These are phyloP conservation scores for Globisporangium perplexum DNA, from an alignment of 352 stramenopile genomes.

Conservation along the genomic window DNA sequence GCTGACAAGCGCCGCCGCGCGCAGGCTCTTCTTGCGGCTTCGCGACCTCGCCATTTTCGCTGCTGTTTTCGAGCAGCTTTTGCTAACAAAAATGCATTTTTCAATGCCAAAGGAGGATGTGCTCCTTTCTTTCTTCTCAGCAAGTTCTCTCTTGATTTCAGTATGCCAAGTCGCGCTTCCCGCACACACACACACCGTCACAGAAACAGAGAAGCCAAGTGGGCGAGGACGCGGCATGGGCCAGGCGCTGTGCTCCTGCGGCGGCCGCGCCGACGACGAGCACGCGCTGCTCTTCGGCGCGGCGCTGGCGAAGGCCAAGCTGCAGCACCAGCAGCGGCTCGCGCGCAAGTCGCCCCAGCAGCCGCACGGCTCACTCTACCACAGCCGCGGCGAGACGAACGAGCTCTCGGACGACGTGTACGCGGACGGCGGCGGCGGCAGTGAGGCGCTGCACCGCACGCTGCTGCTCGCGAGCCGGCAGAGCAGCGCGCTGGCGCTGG, in stretches of 20 bases:
- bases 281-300: conserved; percentile 11
- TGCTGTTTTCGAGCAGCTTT: no score
- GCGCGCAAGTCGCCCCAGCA: conserved; percentile 11
- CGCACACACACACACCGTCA: neutral
- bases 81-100: no score
- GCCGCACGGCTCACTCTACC: conserved; percentile 29
- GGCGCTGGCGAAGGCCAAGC: conserved; percentile 22
- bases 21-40: no score
- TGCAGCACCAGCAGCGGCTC: conserved; percentile 32
- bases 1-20: no score
- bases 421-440: conserved; percentile 18
- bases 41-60: no score
- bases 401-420: conserved; percentile 42
- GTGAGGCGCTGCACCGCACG: conserved; percentile 11
- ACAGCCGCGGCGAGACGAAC: conserved; percentile 53
- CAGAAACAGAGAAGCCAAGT: neutral
- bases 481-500: conserved; percentile 43
- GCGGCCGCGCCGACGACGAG: conserved; percentile 31
- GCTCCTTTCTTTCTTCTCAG: neutral
- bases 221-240: conserved; percentile 23
- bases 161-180: neutral
- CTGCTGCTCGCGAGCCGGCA: conserved; percentile 17
- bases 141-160: neutral
- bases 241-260: conserved; percentile 45
- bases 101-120: no score